Evolutionary conservation across 2,329 filamentous ascomycete species (phyloP).

Genomic region (Xylariaceae sp.): DNA sequence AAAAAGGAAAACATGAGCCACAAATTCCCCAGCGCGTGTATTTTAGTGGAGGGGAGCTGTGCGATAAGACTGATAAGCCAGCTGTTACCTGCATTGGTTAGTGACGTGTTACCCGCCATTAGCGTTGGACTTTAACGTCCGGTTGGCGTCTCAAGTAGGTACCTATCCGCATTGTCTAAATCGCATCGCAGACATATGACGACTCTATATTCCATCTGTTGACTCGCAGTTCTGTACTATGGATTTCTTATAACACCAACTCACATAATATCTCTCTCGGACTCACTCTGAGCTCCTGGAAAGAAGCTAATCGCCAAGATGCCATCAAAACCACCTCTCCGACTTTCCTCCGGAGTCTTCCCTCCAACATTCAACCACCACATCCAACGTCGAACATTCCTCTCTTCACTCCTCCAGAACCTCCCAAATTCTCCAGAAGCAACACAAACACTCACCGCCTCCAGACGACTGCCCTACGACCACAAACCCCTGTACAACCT

Average conservation of each 20-base stretch:
- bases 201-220: too few relatives aligned
- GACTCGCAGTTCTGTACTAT: conserved; percentile 4
- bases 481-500: conserved; percentile 71
- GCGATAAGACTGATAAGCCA: too few relatives aligned
- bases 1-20: neutral
- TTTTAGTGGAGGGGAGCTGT: neutral
- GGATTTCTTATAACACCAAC: conserved; percentile 8
- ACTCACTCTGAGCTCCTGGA: too few relatives aligned
- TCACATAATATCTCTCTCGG: too few relatives aligned
- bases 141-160: too few relatives aligned
- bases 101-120: too few relatives aligned
- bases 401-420: conserved; percentile 24
- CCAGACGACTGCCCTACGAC: conserved; percentile 74
- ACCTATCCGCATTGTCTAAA: neutral
- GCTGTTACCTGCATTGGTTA: too few relatives aligned
- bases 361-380: neutral
- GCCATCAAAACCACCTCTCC: too few relatives aligned
- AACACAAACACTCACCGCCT: conserved; percentile 66
- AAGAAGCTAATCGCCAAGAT: too few relatives aligned
- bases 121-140: too few relatives aligned
- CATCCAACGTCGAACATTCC: conserved; percentile 23
- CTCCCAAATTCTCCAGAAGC: conserved; percentile 18
- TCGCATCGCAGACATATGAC: too few relatives aligned
- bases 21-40: neutral
- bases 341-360: too few relatives aligned